Evolutionary conservation across 129 eudicot genomes (phyloP), one percentile per base, ranked within the genome.

Genomic region (Ambrosia trifida): DNA sequence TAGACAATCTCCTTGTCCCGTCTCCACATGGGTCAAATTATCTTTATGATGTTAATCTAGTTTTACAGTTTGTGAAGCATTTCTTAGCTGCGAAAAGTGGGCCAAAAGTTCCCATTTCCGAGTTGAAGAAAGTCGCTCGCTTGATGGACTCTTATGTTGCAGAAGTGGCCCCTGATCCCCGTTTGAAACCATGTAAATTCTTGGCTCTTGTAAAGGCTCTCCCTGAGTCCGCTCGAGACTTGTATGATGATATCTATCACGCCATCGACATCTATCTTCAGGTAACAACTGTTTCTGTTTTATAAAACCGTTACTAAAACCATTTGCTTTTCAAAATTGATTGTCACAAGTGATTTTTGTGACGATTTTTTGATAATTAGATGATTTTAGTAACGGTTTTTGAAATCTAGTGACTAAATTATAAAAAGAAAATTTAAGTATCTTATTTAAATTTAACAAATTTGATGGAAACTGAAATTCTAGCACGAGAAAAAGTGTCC

Each of bases 81-180:
- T 93, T 89, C 64, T 5, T 82, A 13, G 77, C 73, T n/a, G 88
- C 83, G 20, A 68, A 60, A 49, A 41, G 75, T 36, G 43, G 63
- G 18, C 51, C 78, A 30, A 50, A 35, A 3, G 73, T 80, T 38
- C 79, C 85, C 0, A 65, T 73, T 70, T 62, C 66, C 35, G 76
- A 75, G 72, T 14, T 87, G 81, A 79, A 71, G 69, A 83, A 68
- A 78, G 92, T 87, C 61, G 85, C 85, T 30, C 54, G 71, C 11
- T 70, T 89, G 78, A 72, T 93, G 69, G 96, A 89, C 32, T 73
- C 66, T 40, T 93, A 85, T 72, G 70, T 84, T 10, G 87, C 95
- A 64, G 98, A 93, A 83, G 88, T 93, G 30, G 96, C 95, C 0
- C 98, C 98, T 3, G 98, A 93, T 82, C 95, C 88, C 19, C 72